Percentiles rank a stretch among this genome's conserved stretches.
These are phyloP conservation scores for Carpinus fangiana DNA, from an alignment of 306 rosid species.

Conservation along the genomic window DNA sequence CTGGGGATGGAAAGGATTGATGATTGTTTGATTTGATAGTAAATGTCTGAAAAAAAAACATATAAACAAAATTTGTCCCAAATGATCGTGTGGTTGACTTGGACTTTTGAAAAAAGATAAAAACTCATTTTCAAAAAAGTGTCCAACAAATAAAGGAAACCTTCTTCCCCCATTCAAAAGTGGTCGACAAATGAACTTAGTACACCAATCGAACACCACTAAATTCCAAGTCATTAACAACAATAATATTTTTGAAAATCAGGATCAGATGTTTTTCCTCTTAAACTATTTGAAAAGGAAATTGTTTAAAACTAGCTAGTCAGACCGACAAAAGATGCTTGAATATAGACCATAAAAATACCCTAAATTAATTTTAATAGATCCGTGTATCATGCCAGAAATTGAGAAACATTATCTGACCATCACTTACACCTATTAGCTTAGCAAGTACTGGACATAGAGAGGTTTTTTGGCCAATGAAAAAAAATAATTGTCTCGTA, in stretches of 20 bases:
- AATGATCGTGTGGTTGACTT: constrained; percentile 32
- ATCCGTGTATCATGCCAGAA: constrained; percentile 18
- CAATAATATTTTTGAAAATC: not conserved
- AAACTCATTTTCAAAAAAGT: constrained; percentile 24
- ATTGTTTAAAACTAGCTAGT: not conserved
- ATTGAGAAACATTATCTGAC: constrained; percentile 17
- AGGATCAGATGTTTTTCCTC: not conserved
- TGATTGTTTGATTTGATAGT: constrained; percentile 27
- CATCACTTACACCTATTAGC: not conserved
- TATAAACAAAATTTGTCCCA: constrained; percentile 37
- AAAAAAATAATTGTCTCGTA: too few relatives aligned
- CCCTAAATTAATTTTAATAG: constrained; percentile 9
- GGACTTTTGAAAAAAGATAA: constrained; percentile 28
- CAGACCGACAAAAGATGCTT: constrained; percentile 10
- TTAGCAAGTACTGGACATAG: constrained; percentile 1
- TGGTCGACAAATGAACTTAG: not conserved
- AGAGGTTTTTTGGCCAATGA: too few relatives aligned
- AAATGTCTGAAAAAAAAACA: constrained; percentile 34
- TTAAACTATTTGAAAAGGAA: not conserved
- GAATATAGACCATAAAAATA: not conserved
- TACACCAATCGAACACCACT: not conserved
- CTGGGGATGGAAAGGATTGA: constrained; percentile 28
- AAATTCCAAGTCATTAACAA: too few relatives aligned
- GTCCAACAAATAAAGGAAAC: not conserved
- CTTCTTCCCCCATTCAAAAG: constrained; percentile 11